Percentiles rank a stretch among this genome's conserved stretches.
These are phyloP conservation scores for Fraxinus pennsylvanica DNA, from an alignment of 257 asterid species.

Conservation along the genomic window DNA sequence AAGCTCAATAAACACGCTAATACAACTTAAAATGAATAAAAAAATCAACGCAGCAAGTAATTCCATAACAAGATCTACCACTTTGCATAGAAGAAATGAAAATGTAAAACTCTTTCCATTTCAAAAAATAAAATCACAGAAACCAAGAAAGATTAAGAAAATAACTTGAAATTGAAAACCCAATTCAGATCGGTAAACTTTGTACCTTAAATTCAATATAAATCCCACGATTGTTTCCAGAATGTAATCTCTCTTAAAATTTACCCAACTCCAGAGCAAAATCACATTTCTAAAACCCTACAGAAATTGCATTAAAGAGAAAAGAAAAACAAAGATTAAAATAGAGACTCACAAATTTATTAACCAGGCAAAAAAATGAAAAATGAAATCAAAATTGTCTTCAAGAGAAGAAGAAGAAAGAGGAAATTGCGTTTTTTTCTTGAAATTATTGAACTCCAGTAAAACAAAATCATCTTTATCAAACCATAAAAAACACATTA, in stretches of 20 bases:
- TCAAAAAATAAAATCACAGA: not conserved
- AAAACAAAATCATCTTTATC: not conserved
- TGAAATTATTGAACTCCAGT: constrained; percentile 19
- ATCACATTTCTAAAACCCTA: not conserved
- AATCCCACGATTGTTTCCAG: constrained; percentile 19
- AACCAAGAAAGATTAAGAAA: constrained; percentile 12
- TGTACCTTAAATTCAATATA: constrained; percentile 13
- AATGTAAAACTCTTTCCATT: not conserved
- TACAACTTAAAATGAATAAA: too few species aligned
- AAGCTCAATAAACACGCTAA: too few species aligned
- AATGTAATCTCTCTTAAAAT: not conserved
- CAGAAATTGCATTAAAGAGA: not conserved
- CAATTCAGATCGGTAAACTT: constrained; percentile 15
- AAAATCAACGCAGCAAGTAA: too few species aligned
- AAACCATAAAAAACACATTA: not conserved
- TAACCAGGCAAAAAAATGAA: not conserved
- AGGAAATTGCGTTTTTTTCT: constrained; percentile 1
- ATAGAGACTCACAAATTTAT: not conserved
- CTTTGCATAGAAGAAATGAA: constrained; percentile 1
- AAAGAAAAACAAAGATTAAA: constrained; percentile 2
- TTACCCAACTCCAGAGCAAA: not conserved
- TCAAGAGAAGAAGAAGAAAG: not conserved
- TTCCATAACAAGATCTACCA: constrained; percentile 3
- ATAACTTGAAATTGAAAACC: constrained; percentile 3
- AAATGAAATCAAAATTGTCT: not conserved